Conservation (phyloP, 306 rosid genomes). For the Malus orientalis region DNA sequence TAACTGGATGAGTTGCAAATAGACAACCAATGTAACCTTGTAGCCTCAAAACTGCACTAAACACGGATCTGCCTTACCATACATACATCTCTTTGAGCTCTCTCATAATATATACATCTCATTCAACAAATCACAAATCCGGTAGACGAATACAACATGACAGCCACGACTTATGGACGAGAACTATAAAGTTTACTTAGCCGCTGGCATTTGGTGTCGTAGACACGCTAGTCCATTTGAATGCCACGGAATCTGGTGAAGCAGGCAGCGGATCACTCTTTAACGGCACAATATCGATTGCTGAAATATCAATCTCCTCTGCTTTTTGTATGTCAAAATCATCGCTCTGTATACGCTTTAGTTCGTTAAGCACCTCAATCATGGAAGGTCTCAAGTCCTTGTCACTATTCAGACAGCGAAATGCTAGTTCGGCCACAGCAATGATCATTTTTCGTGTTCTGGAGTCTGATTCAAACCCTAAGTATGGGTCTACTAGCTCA, state of each 20-base stretch:
- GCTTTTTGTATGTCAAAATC: conserved; percentile 27
- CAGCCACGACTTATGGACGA: background rate
- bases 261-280: conserved; percentile 36
- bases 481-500: conserved; percentile 56
- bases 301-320: conserved; percentile 38
- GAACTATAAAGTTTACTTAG: conserved; percentile 7
- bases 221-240: conserved; percentile 24
- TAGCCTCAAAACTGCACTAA: background rate
- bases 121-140: background rate
- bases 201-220: conserved; percentile 45
- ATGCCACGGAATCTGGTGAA: conserved; percentile 35
- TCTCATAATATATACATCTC: conserved; percentile 28
- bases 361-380: conserved; percentile 40
- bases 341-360: conserved; percentile 41
- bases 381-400: conserved; percentile 68
- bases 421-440: no score
- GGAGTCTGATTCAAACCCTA: conserved; percentile 56
- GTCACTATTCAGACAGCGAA: conserved; percentile 12
- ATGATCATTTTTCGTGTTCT: conserved; percentile 42
- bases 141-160: conserved; percentile 2
- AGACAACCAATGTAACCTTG: background rate
- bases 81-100: conserved; percentile 7
- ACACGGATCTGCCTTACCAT: background rate
- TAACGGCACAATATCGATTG: conserved; percentile 34
- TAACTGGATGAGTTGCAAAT: no score